These are phyloP conservation scores for Sesbania bispinosa DNA, from an alignment of 306 rosid species.

Conservation along the genomic window DNA sequence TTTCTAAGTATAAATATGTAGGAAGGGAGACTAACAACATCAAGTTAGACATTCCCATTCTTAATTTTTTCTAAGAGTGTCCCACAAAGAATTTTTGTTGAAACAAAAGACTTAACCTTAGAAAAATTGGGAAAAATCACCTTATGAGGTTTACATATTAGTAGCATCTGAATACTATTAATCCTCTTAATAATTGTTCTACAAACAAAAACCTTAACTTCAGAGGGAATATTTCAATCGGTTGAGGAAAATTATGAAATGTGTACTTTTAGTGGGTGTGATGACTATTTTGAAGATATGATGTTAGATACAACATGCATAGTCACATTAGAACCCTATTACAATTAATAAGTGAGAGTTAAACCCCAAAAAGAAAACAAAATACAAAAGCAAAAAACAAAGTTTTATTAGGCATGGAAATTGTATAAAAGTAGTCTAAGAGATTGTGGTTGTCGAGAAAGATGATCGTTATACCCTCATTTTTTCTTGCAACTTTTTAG, in stretches of 20 bases:
- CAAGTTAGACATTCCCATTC: not conserved
- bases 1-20: not conserved
- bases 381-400: not conserved
- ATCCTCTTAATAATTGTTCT: not conserved
- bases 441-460: not conserved
- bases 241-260: not conserved
- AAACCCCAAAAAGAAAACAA: not conserved
- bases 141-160: not conserved
- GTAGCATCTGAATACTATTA: not conserved
- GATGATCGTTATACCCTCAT: conserved; percentile 63
- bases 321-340: not conserved
- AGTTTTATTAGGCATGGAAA: not conserved
- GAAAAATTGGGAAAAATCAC: not conserved
- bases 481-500: conserved; percentile 85
- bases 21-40: not conserved
- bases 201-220: not conserved
- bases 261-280: too few species aligned
- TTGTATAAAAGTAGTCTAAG: not conserved
- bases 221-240: not conserved
- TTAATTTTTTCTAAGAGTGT: not conserved
- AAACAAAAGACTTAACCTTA: not conserved
- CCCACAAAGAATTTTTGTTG: not conserved
- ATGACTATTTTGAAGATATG: not conserved
- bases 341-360: not conserved
- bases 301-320: not conserved